These are phyloP conservation scores for Apiospora marii DNA, from an alignment of 2,329 filamentous ascomycete genomes.

Conservation along the genomic window DNA sequence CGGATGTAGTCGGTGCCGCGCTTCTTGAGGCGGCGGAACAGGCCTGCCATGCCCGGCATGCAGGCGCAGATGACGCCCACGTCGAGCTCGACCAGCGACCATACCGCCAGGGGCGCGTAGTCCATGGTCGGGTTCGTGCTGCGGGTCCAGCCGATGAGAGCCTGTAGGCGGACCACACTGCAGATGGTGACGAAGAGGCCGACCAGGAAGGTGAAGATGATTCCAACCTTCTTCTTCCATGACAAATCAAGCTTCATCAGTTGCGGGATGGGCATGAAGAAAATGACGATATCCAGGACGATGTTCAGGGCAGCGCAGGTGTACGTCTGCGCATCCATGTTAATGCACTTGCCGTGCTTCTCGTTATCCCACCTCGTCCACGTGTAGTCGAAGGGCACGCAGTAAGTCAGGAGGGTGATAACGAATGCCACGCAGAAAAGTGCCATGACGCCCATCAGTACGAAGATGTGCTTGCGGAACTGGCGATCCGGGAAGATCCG, in stretches of 20 bases:
- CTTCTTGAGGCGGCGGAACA: conserved; percentile 30
- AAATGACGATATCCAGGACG: conserved; percentile 28
- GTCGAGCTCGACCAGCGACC: conserved; percentile 29
- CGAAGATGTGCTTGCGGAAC: conserved; percentile 27
- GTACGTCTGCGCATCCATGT: conserved; percentile 29
- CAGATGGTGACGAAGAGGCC: conserved; percentile 32
- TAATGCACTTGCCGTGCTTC: conserved; percentile 29
- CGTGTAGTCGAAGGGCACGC: conserved; percentile 33
- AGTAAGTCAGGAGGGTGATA: conserved; percentile 32
- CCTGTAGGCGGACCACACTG: conserved; percentile 27
- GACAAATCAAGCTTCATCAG: conserved; percentile 27
- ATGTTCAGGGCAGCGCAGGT: conserved; percentile 27
- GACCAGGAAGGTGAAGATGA: conserved; percentile 40
- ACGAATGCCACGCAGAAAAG: conserved; percentile 32
- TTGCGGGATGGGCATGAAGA: conserved; percentile 29
- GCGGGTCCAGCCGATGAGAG: conserved; percentile 25
- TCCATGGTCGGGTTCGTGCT: conserved; percentile 27
- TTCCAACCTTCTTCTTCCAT: conserved; percentile 27
- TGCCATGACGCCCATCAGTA: conserved; percentile 30
- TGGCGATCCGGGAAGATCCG: conserved; percentile 28
- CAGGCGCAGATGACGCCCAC: conserved; percentile 30
- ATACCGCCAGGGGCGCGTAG: conserved; percentile 26
- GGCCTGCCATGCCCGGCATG: conserved; percentile 29
- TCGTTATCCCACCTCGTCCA: conserved; percentile 33
- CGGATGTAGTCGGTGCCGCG: conserved; percentile 32